Evolutionary conservation across 169 alveolate genomes (phyloP), one percentile per base, ranked within the genome.

Genomic region (Cryptosporidium baileyi): DNA sequence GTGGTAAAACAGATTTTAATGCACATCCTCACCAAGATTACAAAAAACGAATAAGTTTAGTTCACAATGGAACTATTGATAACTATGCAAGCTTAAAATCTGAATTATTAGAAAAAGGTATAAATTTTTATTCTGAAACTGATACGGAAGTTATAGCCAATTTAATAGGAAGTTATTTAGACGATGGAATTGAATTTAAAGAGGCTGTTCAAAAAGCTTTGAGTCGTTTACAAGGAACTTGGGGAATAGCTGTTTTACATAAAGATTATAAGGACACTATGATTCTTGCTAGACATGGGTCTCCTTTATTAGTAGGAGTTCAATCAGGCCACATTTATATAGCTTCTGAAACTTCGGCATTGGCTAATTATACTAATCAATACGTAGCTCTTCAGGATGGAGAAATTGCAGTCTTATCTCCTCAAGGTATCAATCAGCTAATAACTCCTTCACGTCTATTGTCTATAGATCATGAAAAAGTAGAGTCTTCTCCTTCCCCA

Each of bases 21-120:
- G 98, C 99, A 30, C 99, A 98, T 90, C 99, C 99, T 19, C 99
- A 98, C 90, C 89, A 88, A 57, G 99, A 97, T 88, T 89, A 91
- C 49, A 89, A 90, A 52, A 92, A 92, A 38, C 92, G 98, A 65
- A 81, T 97, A 2, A 94, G 97, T 28, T 89, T 97, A 13, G 98
- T 96, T 17, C 99, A 98, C 82, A 98, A 98, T 88, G 99, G 99
- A 4, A 95, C 98, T 24, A 92, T 97, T 17, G 97, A 95, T 44
- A 97, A 97, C 88, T 94, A 89, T 82, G 80, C 80, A 36, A 82
- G 90, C 43, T 80, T 94, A 15, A 93, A 91, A 63, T 89, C 82
- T 13, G 91, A 90, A 57, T 74, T 93, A 49, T 65, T 80, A 43
- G 82, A 81, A 45, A 89, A 90, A 28, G 96, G 96, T 17, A 91